phyloP scores from a whole-genome alignment of 768 basidiomycete species.

The Gymnopilus dilepis region DNA sequence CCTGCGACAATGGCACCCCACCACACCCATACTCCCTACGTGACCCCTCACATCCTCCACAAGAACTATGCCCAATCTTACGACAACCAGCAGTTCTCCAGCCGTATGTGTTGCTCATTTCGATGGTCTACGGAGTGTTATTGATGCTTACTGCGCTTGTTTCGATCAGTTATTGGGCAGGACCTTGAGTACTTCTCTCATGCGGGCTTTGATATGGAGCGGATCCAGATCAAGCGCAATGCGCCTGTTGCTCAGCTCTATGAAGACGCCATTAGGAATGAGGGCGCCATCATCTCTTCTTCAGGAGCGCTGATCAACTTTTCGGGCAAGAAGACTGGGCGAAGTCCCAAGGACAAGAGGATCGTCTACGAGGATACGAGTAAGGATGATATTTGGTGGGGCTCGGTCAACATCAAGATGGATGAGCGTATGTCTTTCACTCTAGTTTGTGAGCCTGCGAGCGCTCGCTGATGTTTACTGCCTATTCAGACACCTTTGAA shows the following conservation, averaged over 20 bases:
- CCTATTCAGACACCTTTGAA: slow-evolving; percentile 87
- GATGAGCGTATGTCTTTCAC: slow-evolving; percentile 75
- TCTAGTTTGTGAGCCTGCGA: background rate
- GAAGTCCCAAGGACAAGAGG: slow-evolving; percentile 98
- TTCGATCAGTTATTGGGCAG: slow-evolving; percentile 75
- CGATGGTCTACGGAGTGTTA: background rate
- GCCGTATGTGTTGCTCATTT: slow-evolving; percentile 49
- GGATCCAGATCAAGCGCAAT: slow-evolving; percentile 95
- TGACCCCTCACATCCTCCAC: slow-evolving; percentile 89
- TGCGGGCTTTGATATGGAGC: slow-evolving; percentile 99
- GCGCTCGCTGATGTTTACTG: background rate
- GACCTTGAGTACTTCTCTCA: slow-evolving; percentile 98
- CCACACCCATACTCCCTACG: slow-evolving; percentile 79
- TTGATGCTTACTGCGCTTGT: slow-evolving; percentile 21
- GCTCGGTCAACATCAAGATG: slow-evolving; percentile 99
- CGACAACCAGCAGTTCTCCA: slow-evolving; percentile 65
- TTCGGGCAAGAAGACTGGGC: slow-evolving; percentile 98
- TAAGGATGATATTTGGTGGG: slow-evolving; percentile 99
- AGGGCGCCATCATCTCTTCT: slow-evolving; percentile 97
- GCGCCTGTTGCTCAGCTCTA: slow-evolving; percentile 89
- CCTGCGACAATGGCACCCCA: slow-evolving; percentile 64
- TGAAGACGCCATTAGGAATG: slow-evolving; percentile 98
- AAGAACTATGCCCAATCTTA: slow-evolving; percentile 80
- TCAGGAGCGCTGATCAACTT: slow-evolving; percentile 99
- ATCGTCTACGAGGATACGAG: slow-evolving; percentile 97